Conservation (phyloP, 2,329 filamentous ascomycete genomes). For the Bipolaris zeicola region DNA sequence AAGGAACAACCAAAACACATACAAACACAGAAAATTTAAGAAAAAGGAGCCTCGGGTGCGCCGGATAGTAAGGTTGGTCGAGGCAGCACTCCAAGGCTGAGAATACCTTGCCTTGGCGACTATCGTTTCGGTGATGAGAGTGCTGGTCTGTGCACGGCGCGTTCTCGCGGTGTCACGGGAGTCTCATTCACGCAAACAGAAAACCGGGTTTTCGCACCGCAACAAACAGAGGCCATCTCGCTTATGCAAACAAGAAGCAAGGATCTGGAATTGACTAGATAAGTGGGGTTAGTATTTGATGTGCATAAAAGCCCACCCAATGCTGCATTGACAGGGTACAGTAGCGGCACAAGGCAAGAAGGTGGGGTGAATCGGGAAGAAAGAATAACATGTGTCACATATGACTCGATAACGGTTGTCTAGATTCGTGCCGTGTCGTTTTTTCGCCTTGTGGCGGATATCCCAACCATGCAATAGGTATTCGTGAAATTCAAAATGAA, state of each 20-base stretch:
- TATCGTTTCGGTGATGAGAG: slow-evolving; percentile 17
- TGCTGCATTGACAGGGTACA: background rate
- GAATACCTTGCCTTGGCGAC: slow-evolving; percentile 31
- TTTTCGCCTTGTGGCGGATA: slow-evolving; percentile 45
- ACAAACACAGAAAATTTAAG: background rate
- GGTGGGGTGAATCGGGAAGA: background rate
- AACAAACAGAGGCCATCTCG: background rate
- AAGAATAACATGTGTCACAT: slow-evolving; percentile 13
- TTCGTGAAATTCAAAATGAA: slow-evolving; percentile 44
- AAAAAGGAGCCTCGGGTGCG: background rate
- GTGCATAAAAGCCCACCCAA: background rate
- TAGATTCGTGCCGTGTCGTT: slow-evolving; percentile 40
- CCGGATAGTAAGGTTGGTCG: background rate
- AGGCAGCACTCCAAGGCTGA: slow-evolving; percentile 18
- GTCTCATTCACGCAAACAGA: slow-evolving; percentile 2
- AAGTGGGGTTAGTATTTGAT: background rate
- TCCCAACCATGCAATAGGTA: slow-evolving; percentile 47
- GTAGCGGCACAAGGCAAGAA: background rate
- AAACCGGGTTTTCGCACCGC: background rate
- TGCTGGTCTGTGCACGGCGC: slow-evolving; percentile 23
- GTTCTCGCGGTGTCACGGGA: slow-evolving; percentile 32
- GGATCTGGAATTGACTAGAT: background rate
- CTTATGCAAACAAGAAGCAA: background rate
- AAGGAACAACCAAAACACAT: background rate
- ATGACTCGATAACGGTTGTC: slow-evolving; percentile 28